Conservation (phyloP, 306 rosid genomes). For the Coriaria nepalensis region DNA sequence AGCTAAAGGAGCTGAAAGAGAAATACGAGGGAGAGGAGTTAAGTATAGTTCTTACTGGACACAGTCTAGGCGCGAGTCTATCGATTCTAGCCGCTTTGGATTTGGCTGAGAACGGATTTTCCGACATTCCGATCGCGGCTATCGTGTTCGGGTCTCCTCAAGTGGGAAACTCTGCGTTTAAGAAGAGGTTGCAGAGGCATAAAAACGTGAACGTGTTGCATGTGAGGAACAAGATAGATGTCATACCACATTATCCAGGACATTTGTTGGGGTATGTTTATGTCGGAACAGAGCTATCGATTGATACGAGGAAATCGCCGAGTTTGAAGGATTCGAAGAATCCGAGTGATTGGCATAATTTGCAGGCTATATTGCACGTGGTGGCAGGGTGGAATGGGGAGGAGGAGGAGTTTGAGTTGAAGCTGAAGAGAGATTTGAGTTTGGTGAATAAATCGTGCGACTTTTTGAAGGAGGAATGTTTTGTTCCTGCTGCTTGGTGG, state of each 20-base stretch:
- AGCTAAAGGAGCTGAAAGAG: slow-evolving; percentile 15
- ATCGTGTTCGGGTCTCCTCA: slow-evolving; percentile 32
- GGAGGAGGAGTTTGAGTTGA: slow-evolving; percentile 30
- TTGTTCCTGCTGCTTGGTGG: slow-evolving; percentile 50
- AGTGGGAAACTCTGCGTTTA: slow-evolving; percentile 21
- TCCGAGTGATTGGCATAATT: slow-evolving; percentile 54
- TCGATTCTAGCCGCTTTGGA: slow-evolving; percentile 41
- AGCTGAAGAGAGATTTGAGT: slow-evolving; percentile 53
- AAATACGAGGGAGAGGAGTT: slow-evolving; percentile 36
- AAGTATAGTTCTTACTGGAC: slow-evolving; percentile 37
- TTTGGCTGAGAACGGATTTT: slow-evolving; percentile 39
- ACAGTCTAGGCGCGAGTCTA: slow-evolving; percentile 50
- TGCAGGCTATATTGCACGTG: slow-evolving; percentile 56
- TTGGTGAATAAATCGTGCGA: slow-evolving; percentile 50
- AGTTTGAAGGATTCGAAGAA: slow-evolving; percentile 42
- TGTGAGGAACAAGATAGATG: slow-evolving; percentile 30
- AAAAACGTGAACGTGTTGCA: slow-evolving; percentile 28
- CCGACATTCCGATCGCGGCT: slow-evolving; percentile 32
- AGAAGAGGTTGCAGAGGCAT: background rate
- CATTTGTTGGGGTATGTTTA: slow-evolving; percentile 24
- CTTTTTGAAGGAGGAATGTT: slow-evolving; percentile 24
- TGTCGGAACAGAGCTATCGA: slow-evolving; percentile 28
- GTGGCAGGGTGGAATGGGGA: slow-evolving; percentile 72
- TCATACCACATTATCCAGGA: slow-evolving; percentile 36
- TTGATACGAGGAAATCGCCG: slow-evolving; percentile 38